These are phyloP conservation scores for Pichia terricola DNA, from an alignment of 1,139 yeast species.

Conservation along the genomic window DNA sequence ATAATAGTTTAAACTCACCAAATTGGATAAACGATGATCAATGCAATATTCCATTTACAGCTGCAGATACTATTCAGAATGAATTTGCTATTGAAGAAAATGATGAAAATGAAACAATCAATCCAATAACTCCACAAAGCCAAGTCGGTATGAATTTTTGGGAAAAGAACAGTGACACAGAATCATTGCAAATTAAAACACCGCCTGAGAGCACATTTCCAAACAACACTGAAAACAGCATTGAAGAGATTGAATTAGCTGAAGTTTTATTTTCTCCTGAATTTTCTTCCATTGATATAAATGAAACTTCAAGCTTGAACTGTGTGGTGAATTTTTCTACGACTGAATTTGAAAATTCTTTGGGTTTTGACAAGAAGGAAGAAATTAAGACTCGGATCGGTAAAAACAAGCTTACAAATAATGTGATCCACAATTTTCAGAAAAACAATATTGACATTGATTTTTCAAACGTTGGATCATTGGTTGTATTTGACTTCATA, in stretches of 20 bases:
- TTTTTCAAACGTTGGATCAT: conserved; percentile 22
- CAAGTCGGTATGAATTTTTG: conserved; percentile 15
- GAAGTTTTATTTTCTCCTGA: conserved; percentile 14
- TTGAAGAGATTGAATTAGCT: conserved; percentile 8
- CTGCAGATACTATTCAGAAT: too few species aligned
- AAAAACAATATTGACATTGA: conserved; percentile 13
- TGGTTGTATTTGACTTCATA: conserved; percentile 36
- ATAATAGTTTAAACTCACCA: neutral
- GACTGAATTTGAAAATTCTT: conserved; percentile 18
- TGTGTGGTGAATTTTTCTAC: conserved; percentile 19
- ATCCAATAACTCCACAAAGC: conserved; percentile 14
- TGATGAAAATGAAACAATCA: neutral
- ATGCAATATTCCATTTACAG: too few species aligned
- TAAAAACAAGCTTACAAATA: conserved; percentile 18
- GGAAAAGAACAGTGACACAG: conserved; percentile 5
- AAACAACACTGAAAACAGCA: neutral
- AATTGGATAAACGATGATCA: too few species aligned
- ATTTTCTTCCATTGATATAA: conserved; percentile 5
- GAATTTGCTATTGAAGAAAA: too few species aligned
- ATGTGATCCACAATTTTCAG: conserved; percentile 14
- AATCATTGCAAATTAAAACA: neutral
- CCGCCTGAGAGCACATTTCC: neutral
- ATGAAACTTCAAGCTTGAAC: conserved; percentile 4
- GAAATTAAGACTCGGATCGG: conserved; percentile 11
- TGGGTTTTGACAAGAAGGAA: conserved; percentile 13